Evolutionary conservation across 1,139 yeast species (phyloP).

Genomic region (Blastobotrys persicus): DNA sequence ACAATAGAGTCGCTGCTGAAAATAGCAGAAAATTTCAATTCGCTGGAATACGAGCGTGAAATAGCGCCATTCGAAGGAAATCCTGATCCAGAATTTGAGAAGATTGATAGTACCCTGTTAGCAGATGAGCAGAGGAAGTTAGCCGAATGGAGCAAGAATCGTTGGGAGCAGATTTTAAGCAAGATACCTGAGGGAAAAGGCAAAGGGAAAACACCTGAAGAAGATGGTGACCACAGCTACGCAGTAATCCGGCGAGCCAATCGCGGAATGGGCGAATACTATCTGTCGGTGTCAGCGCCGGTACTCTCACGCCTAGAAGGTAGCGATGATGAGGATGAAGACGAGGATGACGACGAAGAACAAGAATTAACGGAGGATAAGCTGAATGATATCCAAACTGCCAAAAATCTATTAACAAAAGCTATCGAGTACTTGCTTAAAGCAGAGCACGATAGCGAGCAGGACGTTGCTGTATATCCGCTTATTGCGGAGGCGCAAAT

Average conservation of each 20-base stretch:
- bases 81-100: slow-evolving; percentile 35
- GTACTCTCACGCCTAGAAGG: slow-evolving; percentile 33
- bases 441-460: slow-evolving; percentile 53
- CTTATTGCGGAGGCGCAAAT: slow-evolving; percentile 81
- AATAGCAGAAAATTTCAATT: slow-evolving; percentile 57
- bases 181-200: slow-evolving; percentile 24
- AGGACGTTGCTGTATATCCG: slow-evolving; percentile 76
- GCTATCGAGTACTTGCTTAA: slow-evolving; percentile 58
- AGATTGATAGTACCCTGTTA: slow-evolving; percentile 32
- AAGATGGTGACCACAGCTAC: slow-evolving; percentile 19
- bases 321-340: slow-evolving; percentile 30
- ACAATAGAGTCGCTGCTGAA: slow-evolving; percentile 44
- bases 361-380: slow-evolving; percentile 37
- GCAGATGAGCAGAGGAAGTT: slow-evolving; percentile 16
- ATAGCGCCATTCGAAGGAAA: slow-evolving; percentile 45
- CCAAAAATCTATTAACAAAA: slow-evolving; percentile 48
- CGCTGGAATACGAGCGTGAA: slow-evolving; percentile 62
- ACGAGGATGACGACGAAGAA: slow-evolving; percentile 33
- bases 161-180: slow-evolving; percentile 26
- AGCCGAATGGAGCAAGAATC: slow-evolving; percentile 27
- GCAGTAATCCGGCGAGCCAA: slow-evolving; percentile 29
- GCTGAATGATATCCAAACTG: slow-evolving; percentile 48
- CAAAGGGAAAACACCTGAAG: slow-evolving; percentile 21
- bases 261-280: slow-evolving; percentile 36
- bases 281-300: slow-evolving; percentile 38